Evolutionary conservation across 257 asterid species (phyloP), one percentile per base, ranked within the genome.

Genomic region (Mitragyna speciosa): DNA sequence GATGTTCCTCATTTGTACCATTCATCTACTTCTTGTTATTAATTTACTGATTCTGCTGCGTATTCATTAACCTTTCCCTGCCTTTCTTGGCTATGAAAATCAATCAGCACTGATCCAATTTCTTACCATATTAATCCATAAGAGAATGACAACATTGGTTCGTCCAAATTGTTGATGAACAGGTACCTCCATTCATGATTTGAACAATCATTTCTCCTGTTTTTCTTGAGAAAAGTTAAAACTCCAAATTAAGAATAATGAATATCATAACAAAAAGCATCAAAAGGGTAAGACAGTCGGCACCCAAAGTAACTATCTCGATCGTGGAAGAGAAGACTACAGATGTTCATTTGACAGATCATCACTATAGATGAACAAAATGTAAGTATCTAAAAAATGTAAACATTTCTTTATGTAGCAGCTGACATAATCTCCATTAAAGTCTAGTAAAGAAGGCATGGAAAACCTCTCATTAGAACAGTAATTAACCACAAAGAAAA

Each of bases 401-500:
- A 48, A 64, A 19, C 19, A 15, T 47, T 33, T 68, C 77, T 72
- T 24, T 51, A 48, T 64, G 63, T 56, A 82, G 77, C 73, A 80
- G 82, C 64, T 82, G 82, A 82, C 79, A 82, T 73, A 73, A 82
- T 72, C 78, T 78, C 82, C 85, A 82, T 82, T 78, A 78, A 70
- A 78, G 82, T 43, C 47, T 48, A 52, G 74, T 67, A 79, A 79
- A 72, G 75, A 7, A 24, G 73, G 73, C 54, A 79, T 15, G 20
- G 59, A 61, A 7, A 65, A 12, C 47, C 45, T 41, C 67, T 79
- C 36, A 45, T 33, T 48, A 33, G 4, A 67, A 68, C 45, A 51
- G 49, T 31, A 56, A 10, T 24, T 6, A 16, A 66, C 59, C 22
- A 68, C 28, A 28, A 43, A 7, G 63, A 6, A 4, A 59, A 45